Evolutionary conservation across 1,139 yeast genomes (phyloP).

Genomic region (Hyphopichia khmerensis): DNA sequence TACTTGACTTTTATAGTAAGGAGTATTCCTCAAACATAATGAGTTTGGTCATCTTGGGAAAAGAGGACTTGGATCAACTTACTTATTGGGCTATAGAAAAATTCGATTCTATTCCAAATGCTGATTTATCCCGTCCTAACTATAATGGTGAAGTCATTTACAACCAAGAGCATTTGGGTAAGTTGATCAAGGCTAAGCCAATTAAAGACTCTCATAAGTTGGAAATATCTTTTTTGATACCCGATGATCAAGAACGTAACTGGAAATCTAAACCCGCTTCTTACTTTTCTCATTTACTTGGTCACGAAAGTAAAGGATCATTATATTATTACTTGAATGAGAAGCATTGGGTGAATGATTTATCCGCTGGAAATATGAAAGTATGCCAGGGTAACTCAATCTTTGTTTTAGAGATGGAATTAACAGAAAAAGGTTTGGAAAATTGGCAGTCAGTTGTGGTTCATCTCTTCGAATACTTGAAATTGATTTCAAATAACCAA

Average conservation of each 20-base stretch:
- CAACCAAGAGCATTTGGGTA: constrained; percentile 47
- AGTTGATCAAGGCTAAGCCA: constrained; percentile 68
- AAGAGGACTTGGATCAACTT: constrained; percentile 72
- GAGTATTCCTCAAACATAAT: constrained; percentile 75
- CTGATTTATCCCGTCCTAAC: constrained; percentile 48
- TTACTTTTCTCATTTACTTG: constrained; percentile 77
- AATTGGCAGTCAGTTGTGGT: constrained; percentile 62
- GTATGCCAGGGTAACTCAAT: constrained; percentile 69
- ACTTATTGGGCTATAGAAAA: constrained; percentile 68
- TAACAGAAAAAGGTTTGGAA: constrained; percentile 70
- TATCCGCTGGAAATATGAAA: constrained; percentile 72
- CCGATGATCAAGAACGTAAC: constrained; percentile 61
- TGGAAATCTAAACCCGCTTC: constrained; percentile 72
- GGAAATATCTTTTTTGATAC: constrained; percentile 68
- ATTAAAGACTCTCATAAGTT: constrained; percentile 75
- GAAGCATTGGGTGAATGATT: constrained; percentile 73
- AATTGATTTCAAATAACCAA: constrained; percentile 46
- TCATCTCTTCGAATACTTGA: constrained; percentile 68
- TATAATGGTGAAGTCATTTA: constrained; percentile 37
- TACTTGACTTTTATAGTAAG: constrained; percentile 60
- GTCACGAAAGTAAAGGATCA: constrained; percentile 90
- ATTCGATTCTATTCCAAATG: constrained; percentile 65
- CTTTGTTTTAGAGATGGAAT: constrained; percentile 67
- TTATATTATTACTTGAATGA: constrained; percentile 65
- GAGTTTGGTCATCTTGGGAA: constrained; percentile 83